These are phyloP conservation scores for Trifolium subterraneum DNA, from an alignment of 306 rosid genomes.

Conservation along the genomic window DNA sequence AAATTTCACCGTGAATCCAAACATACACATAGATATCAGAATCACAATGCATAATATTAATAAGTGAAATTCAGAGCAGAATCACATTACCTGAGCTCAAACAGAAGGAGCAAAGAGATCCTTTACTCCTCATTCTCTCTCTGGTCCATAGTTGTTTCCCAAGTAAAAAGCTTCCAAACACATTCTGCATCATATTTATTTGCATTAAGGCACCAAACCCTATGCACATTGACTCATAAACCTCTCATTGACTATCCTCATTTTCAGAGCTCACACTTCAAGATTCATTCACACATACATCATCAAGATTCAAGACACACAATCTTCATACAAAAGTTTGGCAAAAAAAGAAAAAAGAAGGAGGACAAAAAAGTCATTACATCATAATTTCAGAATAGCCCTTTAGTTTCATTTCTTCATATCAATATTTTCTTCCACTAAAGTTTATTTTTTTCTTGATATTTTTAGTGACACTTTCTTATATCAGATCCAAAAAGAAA, in stretches of 20 bases:
- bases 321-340: slow-evolving; percentile 5
- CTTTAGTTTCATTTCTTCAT: slow-evolving; percentile 16
- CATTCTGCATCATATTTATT: slow-evolving; percentile 53
- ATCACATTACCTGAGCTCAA: slow-evolving; percentile 33
- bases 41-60: no score
- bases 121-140: slow-evolving; percentile 30
- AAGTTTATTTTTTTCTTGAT: slow-evolving; percentile 18
- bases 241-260: slow-evolving; percentile 51
- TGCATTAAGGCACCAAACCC: slow-evolving; percentile 57
- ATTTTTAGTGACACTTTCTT: slow-evolving; percentile 40
- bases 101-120: slow-evolving; percentile 36
- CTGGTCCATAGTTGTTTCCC: slow-evolving; percentile 57
- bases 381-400: slow-evolving; percentile 17
- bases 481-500: slow-evolving; percentile 49
- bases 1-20: not conserved
- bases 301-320: not conserved
- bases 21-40: no score
- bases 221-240: slow-evolving; percentile 54
- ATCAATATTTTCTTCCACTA: not conserved
- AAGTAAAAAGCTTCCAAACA: slow-evolving; percentile 47
- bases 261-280: slow-evolving; percentile 65
- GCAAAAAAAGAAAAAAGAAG: not conserved
- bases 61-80: slow-evolving; percentile 29
- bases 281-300: slow-evolving; percentile 37
- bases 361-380: not conserved